Conservation (phyloP, 2,329 filamentous ascomycete genomes). For the Moelleriella libera region DNA sequence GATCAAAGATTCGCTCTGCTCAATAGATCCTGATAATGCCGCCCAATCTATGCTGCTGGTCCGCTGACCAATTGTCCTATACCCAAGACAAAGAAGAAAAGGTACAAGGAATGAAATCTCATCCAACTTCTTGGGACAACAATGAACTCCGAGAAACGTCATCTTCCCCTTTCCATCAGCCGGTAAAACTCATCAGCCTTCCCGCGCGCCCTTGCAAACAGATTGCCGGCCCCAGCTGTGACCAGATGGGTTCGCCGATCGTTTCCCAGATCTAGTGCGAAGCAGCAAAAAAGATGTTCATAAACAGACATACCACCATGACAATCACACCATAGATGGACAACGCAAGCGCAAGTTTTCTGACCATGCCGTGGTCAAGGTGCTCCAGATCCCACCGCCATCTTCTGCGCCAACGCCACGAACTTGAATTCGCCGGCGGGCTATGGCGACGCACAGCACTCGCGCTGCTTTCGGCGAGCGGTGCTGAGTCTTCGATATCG, state of each 20-base stretch:
- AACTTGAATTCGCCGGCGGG: conserved; percentile 16
- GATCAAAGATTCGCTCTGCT: no score
- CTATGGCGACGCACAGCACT: conserved; percentile 28
- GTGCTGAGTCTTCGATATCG: conserved; percentile 33
- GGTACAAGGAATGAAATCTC: no score
- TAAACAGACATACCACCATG: conserved; percentile 76
- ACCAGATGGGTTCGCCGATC: neutral
- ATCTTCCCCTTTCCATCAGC: neutral
- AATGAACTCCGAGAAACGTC: neutral
- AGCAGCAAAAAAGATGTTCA: conserved; percentile 69
- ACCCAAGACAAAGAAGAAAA: no score
- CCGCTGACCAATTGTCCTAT: no score
- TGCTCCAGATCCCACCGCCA: conserved; percentile 47
- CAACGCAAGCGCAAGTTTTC: conserved; percentile 60
- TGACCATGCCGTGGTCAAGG: conserved; percentile 49
- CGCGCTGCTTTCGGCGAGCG: conserved; percentile 28
- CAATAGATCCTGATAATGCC: no score
- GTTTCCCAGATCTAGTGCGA: conserved; percentile 32
- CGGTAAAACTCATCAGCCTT: no score
- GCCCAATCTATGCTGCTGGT: no score
- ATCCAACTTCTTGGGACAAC: no score
- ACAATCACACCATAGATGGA: conserved; percentile 75
- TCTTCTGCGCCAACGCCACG: conserved; percentile 39
- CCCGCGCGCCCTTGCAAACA: no score
- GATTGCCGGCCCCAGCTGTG: no score